Evolutionary conservation across 2,329 filamentous ascomycete species (phyloP).

Genomic region (Venturiaceae sp.): DNA sequence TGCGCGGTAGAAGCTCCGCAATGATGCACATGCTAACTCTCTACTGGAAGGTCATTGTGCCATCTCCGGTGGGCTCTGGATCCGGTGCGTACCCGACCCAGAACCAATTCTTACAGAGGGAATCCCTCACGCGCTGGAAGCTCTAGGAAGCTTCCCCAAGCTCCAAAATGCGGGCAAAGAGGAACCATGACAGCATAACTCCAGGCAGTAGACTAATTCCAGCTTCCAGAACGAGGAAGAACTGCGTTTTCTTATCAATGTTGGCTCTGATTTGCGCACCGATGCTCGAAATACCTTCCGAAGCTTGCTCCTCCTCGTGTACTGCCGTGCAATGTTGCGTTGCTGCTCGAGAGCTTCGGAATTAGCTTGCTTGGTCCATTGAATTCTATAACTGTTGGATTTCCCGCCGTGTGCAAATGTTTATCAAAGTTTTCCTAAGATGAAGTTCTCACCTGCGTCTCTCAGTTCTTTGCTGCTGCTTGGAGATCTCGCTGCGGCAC

Average conservation of each 20-base stretch:
- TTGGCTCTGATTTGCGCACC: no score
- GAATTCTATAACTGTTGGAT: background rate
- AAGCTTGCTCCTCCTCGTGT: no score
- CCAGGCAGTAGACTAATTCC: no score
- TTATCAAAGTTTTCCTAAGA: background rate
- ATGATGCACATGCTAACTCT: background rate
- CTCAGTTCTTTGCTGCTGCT: background rate
- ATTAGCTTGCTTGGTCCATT: no score
- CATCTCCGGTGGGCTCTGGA: background rate
- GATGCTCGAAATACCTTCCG: no score
- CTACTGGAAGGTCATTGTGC: background rate
- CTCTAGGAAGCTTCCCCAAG: background rate
- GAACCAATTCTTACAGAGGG: background rate
- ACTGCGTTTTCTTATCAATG: no score
- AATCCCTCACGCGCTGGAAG: no score
- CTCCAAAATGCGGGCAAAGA: background rate
- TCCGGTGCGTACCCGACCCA: no score
- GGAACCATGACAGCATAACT: background rate
- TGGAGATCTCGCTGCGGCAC: background rate
- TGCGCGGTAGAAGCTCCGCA: no score
- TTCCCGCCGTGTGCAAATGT: background rate
- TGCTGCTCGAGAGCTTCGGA: no score
- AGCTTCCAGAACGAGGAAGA: no score
- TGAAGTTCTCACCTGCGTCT: background rate
- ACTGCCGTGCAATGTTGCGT: no score